These are phyloP conservation scores for Oropetium thomaeum DNA, from an alignment of 176 grass and related monocot species.

Conservation along the genomic window DNA sequence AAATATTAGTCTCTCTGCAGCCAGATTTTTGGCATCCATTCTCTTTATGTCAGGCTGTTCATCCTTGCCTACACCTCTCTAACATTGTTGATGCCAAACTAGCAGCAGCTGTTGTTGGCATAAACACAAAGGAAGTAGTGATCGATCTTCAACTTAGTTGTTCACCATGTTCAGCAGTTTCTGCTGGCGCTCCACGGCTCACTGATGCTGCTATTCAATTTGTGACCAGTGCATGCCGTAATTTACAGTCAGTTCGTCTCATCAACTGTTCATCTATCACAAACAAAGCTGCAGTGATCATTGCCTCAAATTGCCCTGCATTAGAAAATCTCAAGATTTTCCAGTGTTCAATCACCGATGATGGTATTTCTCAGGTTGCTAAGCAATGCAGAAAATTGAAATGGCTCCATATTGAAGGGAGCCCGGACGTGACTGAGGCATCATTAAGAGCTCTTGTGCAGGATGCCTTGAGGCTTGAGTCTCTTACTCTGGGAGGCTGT, in stretches of 20 bases:
- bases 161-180: neutral
- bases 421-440: neutral
- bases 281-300: neutral
- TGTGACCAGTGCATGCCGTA: neutral
- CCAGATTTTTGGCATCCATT: slow-evolving; percentile 5
- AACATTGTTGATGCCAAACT: slow-evolving; percentile 17
- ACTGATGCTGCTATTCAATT: slow-evolving; percentile 8
- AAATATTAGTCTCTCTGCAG: neutral
- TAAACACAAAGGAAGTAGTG: neutral
- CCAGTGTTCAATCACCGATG: neutral
- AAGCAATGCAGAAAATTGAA: slow-evolving; percentile 11
- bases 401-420: slow-evolving; percentile 1
- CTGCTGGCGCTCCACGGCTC: neutral
- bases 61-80: slow-evolving; percentile 14
- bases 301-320: slow-evolving; percentile 13
- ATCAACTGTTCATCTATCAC: slow-evolving; percentile 7
- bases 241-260: slow-evolving; percentile 8
- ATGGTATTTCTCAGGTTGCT: slow-evolving; percentile 12
- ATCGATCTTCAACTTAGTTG: slow-evolving; percentile 17
- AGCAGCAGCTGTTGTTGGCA: neutral
- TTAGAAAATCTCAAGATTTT: slow-evolving; percentile 11
- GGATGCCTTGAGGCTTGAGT: neutral
- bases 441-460: slow-evolving; percentile 23
- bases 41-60: neutral
- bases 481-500: slow-evolving; percentile 23